Evolutionary conservation across 2,329 filamentous ascomycete species (phyloP), one percentile per base, ranked within the genome.

Genomic region (Emergomyces africanus): DNA sequence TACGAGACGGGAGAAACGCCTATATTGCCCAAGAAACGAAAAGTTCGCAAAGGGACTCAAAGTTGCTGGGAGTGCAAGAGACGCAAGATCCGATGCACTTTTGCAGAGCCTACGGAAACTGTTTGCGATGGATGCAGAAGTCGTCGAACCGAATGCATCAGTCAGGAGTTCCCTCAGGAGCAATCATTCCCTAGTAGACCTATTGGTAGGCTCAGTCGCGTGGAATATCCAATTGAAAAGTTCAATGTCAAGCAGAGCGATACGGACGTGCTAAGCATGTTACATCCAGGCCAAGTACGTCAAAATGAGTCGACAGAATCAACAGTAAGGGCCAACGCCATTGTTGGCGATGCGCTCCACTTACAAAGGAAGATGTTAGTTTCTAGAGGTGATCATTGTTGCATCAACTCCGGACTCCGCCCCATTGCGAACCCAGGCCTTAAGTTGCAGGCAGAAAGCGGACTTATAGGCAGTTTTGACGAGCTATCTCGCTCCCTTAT

Each of bases 181-280:
- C n/a, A 53, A 5, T 23, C 59, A 4, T 10, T 30, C 10, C 14
- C 12, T 25, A 55, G 54, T 25, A 41, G 6, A 23, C 50, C 78
- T 3, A 68, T 72, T 0, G 75, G 78, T 61, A 72, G 78, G 2
- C 69, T 81, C 3, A 74, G 71, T 23, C 72, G 75, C 0, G 70
- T 81, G 2, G 79, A 81, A 63, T 69, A 71, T 30, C 70, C 80
- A 63, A 75, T 80, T 68, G 73, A 77, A 65, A 72, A 70, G 58
- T 65, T 81, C 0, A n/a, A n/a, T n/a, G 72, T 78, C 55, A 71
- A 75, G n/a, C 71, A 70, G 20, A 42, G 39, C 33, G 35, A 46
- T 62, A 71, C 54, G 67, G 67, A 1, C 62, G 44, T 59, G 23
- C 39, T n/a, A 8, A 14, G 6, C 20, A 25, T 20, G 42, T 28